phyloP scores from a whole-genome alignment of 2,329 filamentous ascomycete species.

The Paecilomyces niveus region DNA sequence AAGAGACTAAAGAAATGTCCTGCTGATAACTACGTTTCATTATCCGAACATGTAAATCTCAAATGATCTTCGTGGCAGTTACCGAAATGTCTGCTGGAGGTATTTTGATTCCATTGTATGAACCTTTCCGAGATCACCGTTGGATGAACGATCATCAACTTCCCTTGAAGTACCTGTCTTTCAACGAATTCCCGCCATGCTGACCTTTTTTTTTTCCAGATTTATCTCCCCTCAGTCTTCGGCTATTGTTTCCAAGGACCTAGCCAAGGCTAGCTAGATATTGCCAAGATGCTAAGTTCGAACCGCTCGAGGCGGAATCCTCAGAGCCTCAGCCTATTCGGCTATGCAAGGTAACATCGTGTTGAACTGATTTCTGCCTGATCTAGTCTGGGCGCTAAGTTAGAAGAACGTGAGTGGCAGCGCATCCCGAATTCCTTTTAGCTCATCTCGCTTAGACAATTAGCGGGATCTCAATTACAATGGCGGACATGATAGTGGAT shows the following conservation, averaged over 20 bases:
- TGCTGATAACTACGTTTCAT: too few relatives aligned
- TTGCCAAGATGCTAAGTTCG: background rate
- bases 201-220: background rate
- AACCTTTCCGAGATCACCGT: background rate
- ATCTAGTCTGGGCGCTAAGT: too few relatives aligned
- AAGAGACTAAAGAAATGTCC: too few relatives aligned
- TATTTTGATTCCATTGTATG: background rate
- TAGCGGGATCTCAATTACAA: background rate
- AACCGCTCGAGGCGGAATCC: background rate
- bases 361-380: background rate
- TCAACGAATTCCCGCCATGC: background rate
- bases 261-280: background rate
- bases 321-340: background rate
- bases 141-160: background rate
- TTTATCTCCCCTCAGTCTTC: background rate
- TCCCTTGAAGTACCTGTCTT: background rate
- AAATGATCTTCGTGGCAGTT: too few relatives aligned
- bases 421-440: background rate
- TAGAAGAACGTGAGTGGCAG: too few relatives aligned
- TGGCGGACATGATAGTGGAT: background rate
- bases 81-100: too few relatives aligned
- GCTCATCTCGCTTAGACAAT: background rate
- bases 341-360: background rate
- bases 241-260: background rate
- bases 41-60: too few relatives aligned